Evolutionary conservation across 371 early-diverging fungal species (phyloP).

Genomic region (Mortierella sp.): DNA sequence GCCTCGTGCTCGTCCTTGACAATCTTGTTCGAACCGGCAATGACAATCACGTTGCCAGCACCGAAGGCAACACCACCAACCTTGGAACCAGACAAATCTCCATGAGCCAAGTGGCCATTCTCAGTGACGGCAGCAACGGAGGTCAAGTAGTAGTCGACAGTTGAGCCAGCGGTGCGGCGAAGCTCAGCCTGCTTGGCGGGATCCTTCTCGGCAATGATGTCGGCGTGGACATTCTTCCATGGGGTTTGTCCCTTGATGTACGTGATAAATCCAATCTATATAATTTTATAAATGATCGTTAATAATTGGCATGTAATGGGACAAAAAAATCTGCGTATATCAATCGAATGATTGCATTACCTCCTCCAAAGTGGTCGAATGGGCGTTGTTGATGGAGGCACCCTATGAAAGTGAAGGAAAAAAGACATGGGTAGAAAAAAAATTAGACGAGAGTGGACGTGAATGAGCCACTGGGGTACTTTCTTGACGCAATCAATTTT

Average conservation of each 20-base stretch:
- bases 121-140: conserved; percentile 52
- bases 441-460: not conserved
- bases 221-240: conserved; percentile 52
- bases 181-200: conserved; percentile 49
- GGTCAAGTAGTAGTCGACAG: conserved; percentile 56
- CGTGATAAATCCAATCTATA: conserved; percentile 58
- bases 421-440: not conserved
- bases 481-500: too few relatives aligned
- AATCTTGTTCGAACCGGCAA: conserved; percentile 58
- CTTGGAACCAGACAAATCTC: conserved; percentile 56
- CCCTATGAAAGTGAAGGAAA: conserved; percentile 14
- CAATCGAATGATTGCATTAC: conserved; percentile 7
- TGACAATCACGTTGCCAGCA: conserved; percentile 51
- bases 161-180: conserved; percentile 45
- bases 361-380: conserved; percentile 55
- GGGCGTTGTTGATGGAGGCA: conserved; percentile 50
- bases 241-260: conserved; percentile 56
- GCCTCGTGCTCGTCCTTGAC: conserved; percentile 53
- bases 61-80: conserved; percentile 51
- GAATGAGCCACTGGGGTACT: not conserved
- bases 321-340: not conserved
- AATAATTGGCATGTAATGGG: not conserved
- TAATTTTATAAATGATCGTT: not conserved
- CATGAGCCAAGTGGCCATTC: conserved; percentile 47
- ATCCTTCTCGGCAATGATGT: conserved; percentile 48